phyloP scores from a whole-genome alignment of 306 rosid genomes.

The Echinosophora koreensis region DNA sequence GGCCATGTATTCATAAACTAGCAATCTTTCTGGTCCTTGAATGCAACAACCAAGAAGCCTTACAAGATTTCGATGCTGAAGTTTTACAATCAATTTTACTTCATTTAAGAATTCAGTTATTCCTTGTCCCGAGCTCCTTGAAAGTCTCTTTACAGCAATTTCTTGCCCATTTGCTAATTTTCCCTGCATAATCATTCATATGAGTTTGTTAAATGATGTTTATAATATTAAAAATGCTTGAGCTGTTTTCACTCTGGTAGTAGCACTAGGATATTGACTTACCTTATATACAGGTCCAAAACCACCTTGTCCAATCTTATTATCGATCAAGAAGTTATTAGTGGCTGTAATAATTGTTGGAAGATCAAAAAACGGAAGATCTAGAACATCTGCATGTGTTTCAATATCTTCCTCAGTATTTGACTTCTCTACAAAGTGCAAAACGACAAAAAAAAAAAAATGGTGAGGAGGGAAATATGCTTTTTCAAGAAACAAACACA shows the following conservation, averaged over 20 bases:
- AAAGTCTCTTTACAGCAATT: not conserved
- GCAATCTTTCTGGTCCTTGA: not conserved
- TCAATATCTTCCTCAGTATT: not conserved
- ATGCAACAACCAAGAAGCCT: not conserved
- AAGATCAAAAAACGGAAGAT: constrained; percentile 48
- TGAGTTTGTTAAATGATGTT: too few species aligned
- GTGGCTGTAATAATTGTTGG: constrained; percentile 48
- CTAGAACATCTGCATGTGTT: constrained; percentile 40
- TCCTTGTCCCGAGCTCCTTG: not conserved
- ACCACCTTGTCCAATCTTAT: constrained; percentile 15
- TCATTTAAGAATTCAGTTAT: not conserved
- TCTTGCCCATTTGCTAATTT: not conserved
- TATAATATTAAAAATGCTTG: too few species aligned
- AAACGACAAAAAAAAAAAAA: not conserved
- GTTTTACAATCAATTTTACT: not conserved
- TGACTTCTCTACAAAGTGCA: not conserved
- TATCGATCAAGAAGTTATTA: constrained; percentile 36
- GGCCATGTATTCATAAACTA: not conserved
- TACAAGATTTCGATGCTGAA: not conserved
- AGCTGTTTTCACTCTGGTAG: not conserved
- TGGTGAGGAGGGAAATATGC: not conserved
- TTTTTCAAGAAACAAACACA: too few species aligned
- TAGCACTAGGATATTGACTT: not conserved
- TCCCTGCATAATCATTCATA: not conserved
- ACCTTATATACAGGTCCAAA: constrained; percentile 27